phyloP scores from a whole-genome alignment of 148 eudicot species.

The Rhododendron mucronatum region DNA sequence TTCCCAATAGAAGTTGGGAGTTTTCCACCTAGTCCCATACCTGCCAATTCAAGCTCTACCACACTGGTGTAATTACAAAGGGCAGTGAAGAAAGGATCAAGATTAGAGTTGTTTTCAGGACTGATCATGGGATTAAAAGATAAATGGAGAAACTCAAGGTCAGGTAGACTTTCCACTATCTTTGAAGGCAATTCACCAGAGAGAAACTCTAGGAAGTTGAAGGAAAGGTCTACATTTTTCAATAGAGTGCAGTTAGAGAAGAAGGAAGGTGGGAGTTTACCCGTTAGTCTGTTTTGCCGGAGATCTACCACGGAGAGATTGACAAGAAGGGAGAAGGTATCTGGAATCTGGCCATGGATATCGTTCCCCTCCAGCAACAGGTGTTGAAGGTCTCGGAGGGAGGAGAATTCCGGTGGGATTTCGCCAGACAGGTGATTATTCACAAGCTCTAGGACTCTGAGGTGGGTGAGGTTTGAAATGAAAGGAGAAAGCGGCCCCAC shows the following conservation, averaged over 20 bases:
- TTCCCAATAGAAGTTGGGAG: slow-evolving; percentile 23
- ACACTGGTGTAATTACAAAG: slow-evolving; percentile 19
- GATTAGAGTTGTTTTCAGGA: slow-evolving; percentile 28
- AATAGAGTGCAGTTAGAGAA: slow-evolving; percentile 31
- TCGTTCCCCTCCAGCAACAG: slow-evolving; percentile 23
- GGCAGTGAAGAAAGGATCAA: slow-evolving; percentile 31
- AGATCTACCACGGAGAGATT: slow-evolving; percentile 12
- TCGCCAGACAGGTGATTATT: slow-evolving; percentile 12
- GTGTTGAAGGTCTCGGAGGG: slow-evolving; percentile 14
- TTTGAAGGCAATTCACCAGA: slow-evolving; percentile 34
- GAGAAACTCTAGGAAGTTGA: slow-evolving; percentile 15
- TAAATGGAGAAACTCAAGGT: slow-evolving; percentile 19
- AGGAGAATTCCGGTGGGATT: slow-evolving; percentile 19
- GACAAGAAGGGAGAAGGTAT: slow-evolving; percentile 9
- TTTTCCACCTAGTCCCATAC: slow-evolving; percentile 25
- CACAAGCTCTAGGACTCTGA: slow-evolving; percentile 15
- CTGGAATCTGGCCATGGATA: slow-evolving; percentile 28
- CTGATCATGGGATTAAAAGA: slow-evolving; percentile 25
- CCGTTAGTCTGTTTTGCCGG: slow-evolving; percentile 19
- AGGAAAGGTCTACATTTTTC: slow-evolving; percentile 27
- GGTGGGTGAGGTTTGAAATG: slow-evolving; percentile 28
- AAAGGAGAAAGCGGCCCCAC: slow-evolving; percentile 25
- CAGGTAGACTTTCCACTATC: slow-evolving; percentile 10
- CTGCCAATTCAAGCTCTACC: slow-evolving; percentile 31
- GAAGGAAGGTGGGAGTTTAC: slow-evolving; percentile 22